Evolutionary conservation across 352 stramenopile genomes (phyloP).

Genomic region (Globisporangium cystogenes): DNA sequence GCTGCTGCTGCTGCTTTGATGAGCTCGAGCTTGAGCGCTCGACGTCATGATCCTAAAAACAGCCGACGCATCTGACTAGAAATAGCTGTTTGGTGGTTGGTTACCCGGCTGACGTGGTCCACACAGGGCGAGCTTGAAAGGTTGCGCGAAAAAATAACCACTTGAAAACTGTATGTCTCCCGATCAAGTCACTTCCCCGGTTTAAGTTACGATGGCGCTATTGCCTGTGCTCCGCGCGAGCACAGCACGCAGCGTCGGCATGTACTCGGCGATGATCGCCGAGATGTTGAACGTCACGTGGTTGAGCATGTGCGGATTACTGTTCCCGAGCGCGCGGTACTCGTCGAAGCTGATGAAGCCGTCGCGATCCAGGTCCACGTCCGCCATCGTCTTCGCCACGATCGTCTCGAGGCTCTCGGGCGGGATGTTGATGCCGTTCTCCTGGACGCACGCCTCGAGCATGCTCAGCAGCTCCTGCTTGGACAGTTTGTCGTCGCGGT

Average conservation of each 20-base stretch:
- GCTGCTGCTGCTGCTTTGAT: no score
- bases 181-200: background rate
- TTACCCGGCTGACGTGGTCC: no score
- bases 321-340: conserved; percentile 49
- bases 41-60: background rate
- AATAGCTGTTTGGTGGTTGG: no score
- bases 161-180: background rate
- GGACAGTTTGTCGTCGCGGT: conserved; percentile 70
- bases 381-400: conserved; percentile 63
- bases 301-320: conserved; percentile 73
- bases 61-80: background rate
- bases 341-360: conserved; percentile 76
- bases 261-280: conserved; percentile 66
- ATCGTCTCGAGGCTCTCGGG: conserved; percentile 54
- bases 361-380: conserved; percentile 61
- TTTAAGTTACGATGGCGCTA: conserved; percentile 2
- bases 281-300: conserved; percentile 82
- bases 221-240: conserved; percentile 15
- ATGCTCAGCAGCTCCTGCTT: conserved; percentile 65
- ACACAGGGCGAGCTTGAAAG: background rate
- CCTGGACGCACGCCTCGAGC: conserved; percentile 64
- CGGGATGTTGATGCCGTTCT: conserved; percentile 76
- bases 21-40: no score
- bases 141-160: background rate
- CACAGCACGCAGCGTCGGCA: conserved; percentile 57